Evolutionary conservation across 2,329 filamentous ascomycete genomes (phyloP).

Genomic region (Aureobasidium sp.): DNA sequence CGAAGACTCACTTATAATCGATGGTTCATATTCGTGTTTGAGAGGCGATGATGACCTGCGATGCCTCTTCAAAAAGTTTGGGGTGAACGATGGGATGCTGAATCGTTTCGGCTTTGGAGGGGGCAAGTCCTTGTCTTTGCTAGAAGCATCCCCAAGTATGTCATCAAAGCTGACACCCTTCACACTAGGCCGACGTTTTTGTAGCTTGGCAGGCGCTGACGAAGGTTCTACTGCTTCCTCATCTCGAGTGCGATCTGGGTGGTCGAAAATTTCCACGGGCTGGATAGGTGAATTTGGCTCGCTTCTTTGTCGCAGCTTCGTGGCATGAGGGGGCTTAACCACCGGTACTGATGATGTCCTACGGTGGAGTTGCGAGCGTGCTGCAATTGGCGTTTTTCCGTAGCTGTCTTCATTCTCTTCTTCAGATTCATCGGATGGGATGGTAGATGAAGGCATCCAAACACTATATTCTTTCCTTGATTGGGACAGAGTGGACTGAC

Average conservation of each 20-base stretch:
- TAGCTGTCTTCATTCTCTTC: slow-evolving; percentile 22
- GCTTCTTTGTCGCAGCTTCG: slow-evolving; percentile 34
- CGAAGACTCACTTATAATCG: slow-evolving; percentile 56
- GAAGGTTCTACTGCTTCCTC: slow-evolving; percentile 15
- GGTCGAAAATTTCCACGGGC: slow-evolving; percentile 6
- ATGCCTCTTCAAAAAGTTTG: slow-evolving; percentile 35
- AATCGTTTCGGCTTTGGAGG: slow-evolving; percentile 13
- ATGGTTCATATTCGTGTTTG: slow-evolving; percentile 95
- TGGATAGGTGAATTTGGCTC: slow-evolving; percentile 28
- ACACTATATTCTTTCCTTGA: slow-evolving; percentile 36
- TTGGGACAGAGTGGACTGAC: slow-evolving; percentile 15
- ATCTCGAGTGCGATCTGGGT: neutral
- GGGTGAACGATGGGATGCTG: slow-evolving; percentile 25
- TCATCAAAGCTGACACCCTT: slow-evolving; percentile 14
- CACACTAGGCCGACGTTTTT: slow-evolving; percentile 19
- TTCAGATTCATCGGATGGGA: slow-evolving; percentile 23
- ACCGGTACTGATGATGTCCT: slow-evolving; percentile 41
- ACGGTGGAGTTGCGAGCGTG: slow-evolving; percentile 31
- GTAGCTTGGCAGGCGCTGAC: slow-evolving; percentile 27
- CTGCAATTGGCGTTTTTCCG: slow-evolving; percentile 12
- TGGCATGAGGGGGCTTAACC: slow-evolving; percentile 36
- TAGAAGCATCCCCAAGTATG: neutral
- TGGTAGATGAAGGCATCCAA: slow-evolving; percentile 38
- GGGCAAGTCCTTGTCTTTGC: slow-evolving; percentile 12
- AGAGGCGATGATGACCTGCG: slow-evolving; percentile 82